Evolutionary conservation across 2,329 filamentous ascomycete genomes (phyloP), one percentile per base, ranked within the genome.

Genomic region (Orbilia blumenaviensis): DNA sequence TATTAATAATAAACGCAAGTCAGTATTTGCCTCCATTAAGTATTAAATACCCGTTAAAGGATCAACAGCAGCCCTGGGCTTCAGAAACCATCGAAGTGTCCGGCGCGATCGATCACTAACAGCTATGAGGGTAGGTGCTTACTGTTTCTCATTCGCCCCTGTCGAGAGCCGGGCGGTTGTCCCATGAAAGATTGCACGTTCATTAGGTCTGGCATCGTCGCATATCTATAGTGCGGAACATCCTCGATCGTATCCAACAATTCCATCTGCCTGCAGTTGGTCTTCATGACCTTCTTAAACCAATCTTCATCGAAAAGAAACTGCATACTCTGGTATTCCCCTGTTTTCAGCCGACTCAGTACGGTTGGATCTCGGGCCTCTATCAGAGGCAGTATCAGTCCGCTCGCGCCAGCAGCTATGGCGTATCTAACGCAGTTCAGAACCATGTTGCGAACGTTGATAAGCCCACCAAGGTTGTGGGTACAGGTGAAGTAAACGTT

Each of bases 371-470:
- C 84, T 18, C 85, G 82, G n/a, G 83, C 83, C 58, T 84, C 83
- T 61, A 87, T 86, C 63, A 79, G 82, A 1, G 85, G 85, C 68
- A 87, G 81, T 4, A 85, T 82, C 0, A 86, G 78, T 0, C 84
- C 84, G 0, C 84, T 83, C 2, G 85, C 85, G 25, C 85, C 85
- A 5, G 84, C 84, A 25, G 85, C 84, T 73, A 87, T 83, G 16
- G 83, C 84, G 76, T 87, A 87, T 18, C 85, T 84, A 21, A 86
- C 73, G 66, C 85, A 87, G 7, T 85, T 86, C 63, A 86, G 82
- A 48, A 86, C 85, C 79, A 85, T 86, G 78, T 85, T 86, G 63
- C 85, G 82, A 36, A 86, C 86, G 71, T 86, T 86, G 18, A 85
- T 85, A 54, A 86, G 84, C 25, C 85, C 85, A 1, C 85, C 85